phyloP scores from a whole-genome alignment of 2,329 filamentous ascomycete species.

The Aspergillus sp. region DNA sequence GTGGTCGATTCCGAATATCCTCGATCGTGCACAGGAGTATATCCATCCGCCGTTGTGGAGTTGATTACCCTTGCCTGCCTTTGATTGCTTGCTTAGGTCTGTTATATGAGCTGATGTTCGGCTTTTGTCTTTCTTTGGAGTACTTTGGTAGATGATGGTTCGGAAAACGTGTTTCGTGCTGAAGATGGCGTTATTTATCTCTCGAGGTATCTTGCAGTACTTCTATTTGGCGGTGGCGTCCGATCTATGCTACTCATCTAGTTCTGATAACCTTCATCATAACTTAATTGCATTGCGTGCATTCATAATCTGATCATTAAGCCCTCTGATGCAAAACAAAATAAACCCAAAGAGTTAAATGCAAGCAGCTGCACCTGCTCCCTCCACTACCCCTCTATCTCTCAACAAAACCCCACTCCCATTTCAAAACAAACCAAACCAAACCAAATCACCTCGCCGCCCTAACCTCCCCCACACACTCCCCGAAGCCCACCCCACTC shows the following conservation, averaged over 20 bases:
- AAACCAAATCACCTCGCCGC: too few species aligned
- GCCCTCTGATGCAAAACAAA: too few species aligned
- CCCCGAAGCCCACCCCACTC: constrained; percentile 36
- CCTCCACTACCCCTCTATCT: neutral
- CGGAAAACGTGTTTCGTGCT: neutral
- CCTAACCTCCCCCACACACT: constrained; percentile 29
- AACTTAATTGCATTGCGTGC: too few species aligned
- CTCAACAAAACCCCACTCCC: neutral
- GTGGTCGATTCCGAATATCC: constrained; percentile 51
- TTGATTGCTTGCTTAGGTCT: neutral
- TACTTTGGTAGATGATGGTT: neutral
- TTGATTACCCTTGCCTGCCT: constrained; percentile 16
- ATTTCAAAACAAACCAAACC: neutral
- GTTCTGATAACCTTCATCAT: too few species aligned
- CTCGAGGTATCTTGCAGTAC: neutral
- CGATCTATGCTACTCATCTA: too few species aligned
- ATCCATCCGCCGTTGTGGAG: constrained; percentile 54
- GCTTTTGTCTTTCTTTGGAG: neutral
- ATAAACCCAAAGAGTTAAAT: too few species aligned
- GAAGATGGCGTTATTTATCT: neutral
- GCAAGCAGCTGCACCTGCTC: neutral
- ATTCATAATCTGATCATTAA: too few species aligned
- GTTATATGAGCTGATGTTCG: neutral
- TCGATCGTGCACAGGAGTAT: constrained; percentile 53
- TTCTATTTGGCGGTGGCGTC: too few species aligned